Evolutionary conservation across 345 rosid genomes (phyloP).

Genomic region (Salix koriyanagi): DNA sequence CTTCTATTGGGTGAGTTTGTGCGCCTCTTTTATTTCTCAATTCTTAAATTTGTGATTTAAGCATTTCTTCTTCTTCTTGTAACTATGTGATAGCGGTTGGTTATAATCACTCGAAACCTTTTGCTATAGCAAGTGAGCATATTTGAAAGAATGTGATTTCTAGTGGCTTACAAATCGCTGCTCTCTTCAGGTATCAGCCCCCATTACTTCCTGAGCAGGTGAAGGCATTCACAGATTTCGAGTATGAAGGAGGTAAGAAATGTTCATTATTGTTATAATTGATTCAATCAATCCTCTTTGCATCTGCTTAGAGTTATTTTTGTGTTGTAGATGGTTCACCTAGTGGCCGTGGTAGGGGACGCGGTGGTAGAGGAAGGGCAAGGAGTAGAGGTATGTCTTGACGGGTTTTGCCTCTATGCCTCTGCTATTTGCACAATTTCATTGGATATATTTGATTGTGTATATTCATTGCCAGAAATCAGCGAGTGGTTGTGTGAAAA

Average conservation of each 20-base stretch:
- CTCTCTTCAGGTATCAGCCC: constrained; percentile 26
- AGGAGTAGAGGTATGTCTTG: constrained; percentile 22
- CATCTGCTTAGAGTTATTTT: neutral
- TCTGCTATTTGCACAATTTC: neutral
- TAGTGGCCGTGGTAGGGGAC: constrained; percentile 26
- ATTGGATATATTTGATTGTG: neutral
- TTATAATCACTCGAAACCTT: no score
- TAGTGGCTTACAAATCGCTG: neutral
- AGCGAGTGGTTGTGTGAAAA: neutral
- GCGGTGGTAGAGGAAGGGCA: constrained; percentile 28
- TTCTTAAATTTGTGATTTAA: neutral
- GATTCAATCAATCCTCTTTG: neutral
- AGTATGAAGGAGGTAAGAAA: constrained; percentile 29
- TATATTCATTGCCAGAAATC: neutral
- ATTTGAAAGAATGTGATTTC: neutral
- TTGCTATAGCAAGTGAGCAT: neutral
- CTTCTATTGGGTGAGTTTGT: constrained; percentile 72
- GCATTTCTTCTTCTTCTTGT: no score
- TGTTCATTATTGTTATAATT: neutral
- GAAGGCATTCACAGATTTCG: constrained; percentile 23
- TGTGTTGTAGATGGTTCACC: constrained; percentile 28
- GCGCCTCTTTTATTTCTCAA: neutral
- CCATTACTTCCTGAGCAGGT: constrained; percentile 28
- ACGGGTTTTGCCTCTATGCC: neutral
- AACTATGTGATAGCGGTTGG: no score